Base-by-base conservation (phyloP, 169 alveolate species). In the Miamiensis avidus region DNA sequence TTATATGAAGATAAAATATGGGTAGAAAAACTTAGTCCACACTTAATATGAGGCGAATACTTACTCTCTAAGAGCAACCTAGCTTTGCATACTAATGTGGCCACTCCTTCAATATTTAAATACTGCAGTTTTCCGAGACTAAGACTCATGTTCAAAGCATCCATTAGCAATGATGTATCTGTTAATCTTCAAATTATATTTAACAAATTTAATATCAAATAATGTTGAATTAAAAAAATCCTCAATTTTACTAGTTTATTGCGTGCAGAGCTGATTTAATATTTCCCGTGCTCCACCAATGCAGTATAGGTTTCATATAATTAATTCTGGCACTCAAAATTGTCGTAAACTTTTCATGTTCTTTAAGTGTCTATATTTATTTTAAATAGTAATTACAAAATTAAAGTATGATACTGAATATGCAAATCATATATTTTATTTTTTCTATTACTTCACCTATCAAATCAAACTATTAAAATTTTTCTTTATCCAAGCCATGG, bases 251-350 rank as follows among this genome's bases (percentile, higher is more conserved):
- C 90, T 86, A 81, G 28, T 69, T 86, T 1, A 86, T 86, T 75
- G 90, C 90, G 81, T 86, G 74, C n/a, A 86, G 15, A n/a, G 90
- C 77, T 34, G 90, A 86, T 75, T 86, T 86, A 34, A 76, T 34
- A 75, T 86, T 86, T 15, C 76, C 76, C n/a, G 74, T 65, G 75
- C 75, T 75, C 90, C 90, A 86, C 90, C 90, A 86, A 65, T 86
- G 90, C 20, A 69, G 34, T n/a, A 86, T 86, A 20, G 90, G 90
- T 76, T 81, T 81, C 74, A 86, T 81, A 86, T 86, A 86, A 65
- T 86, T 81, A 33, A 86, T 74, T 81, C 90, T 81, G 33, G 34
- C 31, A 1, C 29, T 75, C 64, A 86, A 28, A 1, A 86, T 75
- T 25, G 28, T 31, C 30, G 34, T 34, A 27, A 75, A 83, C 65